Base-by-base conservation (phyloP, 768 basidiomycete species). In the Pleurotus giganteus region DNA sequence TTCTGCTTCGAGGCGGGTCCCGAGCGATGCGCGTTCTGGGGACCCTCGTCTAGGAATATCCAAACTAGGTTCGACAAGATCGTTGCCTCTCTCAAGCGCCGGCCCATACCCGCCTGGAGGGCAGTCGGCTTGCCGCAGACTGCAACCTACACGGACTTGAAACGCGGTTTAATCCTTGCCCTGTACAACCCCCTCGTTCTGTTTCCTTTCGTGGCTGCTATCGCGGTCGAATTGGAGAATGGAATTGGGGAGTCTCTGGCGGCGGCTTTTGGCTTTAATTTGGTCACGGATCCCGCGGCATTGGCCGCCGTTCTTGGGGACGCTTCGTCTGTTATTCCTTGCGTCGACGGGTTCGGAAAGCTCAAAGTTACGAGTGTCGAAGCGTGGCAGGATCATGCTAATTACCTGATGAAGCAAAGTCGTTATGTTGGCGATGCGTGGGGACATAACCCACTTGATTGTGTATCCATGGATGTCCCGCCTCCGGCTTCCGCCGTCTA, bases 1-100 rank as follows among this genome's bases (percentile, higher is more conserved):
- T 54, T 45, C n/a, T 67, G 66, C 49, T 31, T 31, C 44, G 54
- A 54, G 13, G 65, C 66, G 11, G 65, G 65, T 6, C 59, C 57
- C 1, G 8, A 47, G 7, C 36, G 39, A n/a, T 67, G 66, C 29
- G 57, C 66, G 9, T 63, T 67, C 51, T 58, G 61, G 53, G 62
- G 59, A 7, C 32, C 62, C 13, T 46, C 63, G 27, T 24, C 63
- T 13, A 9, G 29, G 1, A 32, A 54, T 15, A 60, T 68, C 32
- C 51, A 56, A 34, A 34, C 42, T 4, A 56, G 58, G 27, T 45
- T 69, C 29, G 51, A 47, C 8, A 21, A 43, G 12, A 54, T 68
- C 36, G 45, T 53, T 24, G 42, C 44, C 6, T 37, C 50, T 9
- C 46, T 68, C 53, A 45, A 51, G 15, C 43, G 28, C 4, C 49